A percentile compares a stretch with the other conserved stretches of the same genome.
phyloP scores from a whole-genome alignment of 164 flowering plant species.

The Akebia trifoliata region DNA sequence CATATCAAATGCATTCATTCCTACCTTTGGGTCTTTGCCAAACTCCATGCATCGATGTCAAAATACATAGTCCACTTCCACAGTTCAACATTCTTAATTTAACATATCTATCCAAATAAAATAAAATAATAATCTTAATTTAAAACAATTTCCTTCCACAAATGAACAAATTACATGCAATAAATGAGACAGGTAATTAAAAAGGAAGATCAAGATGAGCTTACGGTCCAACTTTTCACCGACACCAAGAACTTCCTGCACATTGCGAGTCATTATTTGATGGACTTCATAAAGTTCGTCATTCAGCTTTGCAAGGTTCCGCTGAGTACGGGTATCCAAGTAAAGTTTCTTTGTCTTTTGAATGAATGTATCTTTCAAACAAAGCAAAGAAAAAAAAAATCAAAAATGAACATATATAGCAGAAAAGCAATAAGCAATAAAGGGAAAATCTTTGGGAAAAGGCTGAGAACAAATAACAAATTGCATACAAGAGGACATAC shows the following conservation, averaged over 20 bases:
- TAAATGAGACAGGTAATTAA: too few relatives aligned
- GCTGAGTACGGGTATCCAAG: slow-evolving; percentile 80
- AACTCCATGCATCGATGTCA: too few relatives aligned
- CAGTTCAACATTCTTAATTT: too few relatives aligned
- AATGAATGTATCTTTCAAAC: slow-evolving; percentile 69
- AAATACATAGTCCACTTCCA: too few relatives aligned
- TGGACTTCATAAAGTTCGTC: slow-evolving; percentile 96
- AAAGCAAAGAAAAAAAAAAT: slow-evolving; percentile 10
- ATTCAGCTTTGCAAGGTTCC: slow-evolving; percentile 82
- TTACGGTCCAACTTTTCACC: slow-evolving; percentile 96
- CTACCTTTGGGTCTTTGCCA: too few relatives aligned
- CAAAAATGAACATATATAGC: background rate
- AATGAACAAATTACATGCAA: too few relatives aligned
- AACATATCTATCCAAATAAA: too few relatives aligned
- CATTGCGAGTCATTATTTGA: slow-evolving; percentile 97
- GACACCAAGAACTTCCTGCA: slow-evolving; percentile 96
- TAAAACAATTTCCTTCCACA: too few relatives aligned
- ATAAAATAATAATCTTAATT: too few relatives aligned
- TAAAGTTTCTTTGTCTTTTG: slow-evolving; percentile 88
- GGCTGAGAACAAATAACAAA: background rate
- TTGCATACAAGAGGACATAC: slow-evolving; percentile 28
- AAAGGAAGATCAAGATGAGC: slow-evolving; percentile 22
- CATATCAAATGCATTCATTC: too few relatives aligned
- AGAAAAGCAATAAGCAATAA: background rate
- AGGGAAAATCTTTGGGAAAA: background rate